A percentile compares a stretch with the other conserved stretches of the same genome.
These are phyloP conservation scores for Phalaenopsis hybrid DNA, from an alignment of 116 monocot genomes.

Conservation along the genomic window DNA sequence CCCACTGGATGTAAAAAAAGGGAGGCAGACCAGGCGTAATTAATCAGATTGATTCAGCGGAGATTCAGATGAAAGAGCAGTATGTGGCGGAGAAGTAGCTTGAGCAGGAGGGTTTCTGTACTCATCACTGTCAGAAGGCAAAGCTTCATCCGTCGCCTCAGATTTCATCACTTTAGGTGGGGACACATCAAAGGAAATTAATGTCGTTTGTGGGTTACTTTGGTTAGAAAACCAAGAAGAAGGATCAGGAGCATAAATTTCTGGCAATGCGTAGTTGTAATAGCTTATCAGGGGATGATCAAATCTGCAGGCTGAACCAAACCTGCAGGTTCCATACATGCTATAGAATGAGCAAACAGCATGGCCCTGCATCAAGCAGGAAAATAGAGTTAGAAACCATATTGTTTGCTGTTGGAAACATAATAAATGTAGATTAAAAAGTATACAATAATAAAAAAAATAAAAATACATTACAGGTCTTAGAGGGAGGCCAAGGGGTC, in stretches of 20 bases:
- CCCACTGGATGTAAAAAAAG: background rate
- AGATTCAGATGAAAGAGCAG: constrained; percentile 17
- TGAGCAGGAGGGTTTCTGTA: background rate
- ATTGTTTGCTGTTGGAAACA: too few species aligned
- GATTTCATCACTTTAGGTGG: constrained; percentile 15
- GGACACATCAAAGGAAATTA: constrained; percentile 16
- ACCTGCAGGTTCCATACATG: constrained; percentile 61
- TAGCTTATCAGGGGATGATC: constrained; percentile 62
- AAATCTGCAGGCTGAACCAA: constrained; percentile 71
- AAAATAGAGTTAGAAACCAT: background rate
- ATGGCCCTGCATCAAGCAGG: constrained; percentile 37
- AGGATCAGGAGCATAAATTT: constrained; percentile 30
- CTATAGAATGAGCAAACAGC: constrained; percentile 51
- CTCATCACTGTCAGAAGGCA: constrained; percentile 5
- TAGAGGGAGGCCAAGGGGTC: constrained; percentile 67
- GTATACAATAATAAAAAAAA: background rate
- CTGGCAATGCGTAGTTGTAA: constrained; percentile 43
- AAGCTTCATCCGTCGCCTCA: constrained; percentile 10
- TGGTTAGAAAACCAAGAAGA: constrained; percentile 24
- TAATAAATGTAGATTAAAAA: too few species aligned
- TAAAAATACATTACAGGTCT: constrained; percentile 56
- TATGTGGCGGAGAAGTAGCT: constrained; percentile 22
- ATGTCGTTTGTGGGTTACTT: constrained; percentile 14
- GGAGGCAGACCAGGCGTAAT: background rate
- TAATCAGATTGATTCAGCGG: constrained; percentile 27